Evolutionary conservation across 2,329 filamentous ascomycete species (phyloP).

Genomic region (Sclerotinia spermophila): DNA sequence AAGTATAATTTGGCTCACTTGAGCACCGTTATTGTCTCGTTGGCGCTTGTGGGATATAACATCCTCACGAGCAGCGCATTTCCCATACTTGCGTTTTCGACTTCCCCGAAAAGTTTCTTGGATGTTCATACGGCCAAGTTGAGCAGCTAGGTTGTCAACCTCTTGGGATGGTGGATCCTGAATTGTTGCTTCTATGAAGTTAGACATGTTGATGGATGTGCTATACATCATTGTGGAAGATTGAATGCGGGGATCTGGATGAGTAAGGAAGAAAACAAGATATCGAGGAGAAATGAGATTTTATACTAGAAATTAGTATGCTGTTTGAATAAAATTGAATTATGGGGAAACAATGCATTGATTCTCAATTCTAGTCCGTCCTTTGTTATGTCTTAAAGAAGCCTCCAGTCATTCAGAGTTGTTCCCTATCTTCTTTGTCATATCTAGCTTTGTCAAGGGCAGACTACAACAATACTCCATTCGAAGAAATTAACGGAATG

Average conservation of each 20-base stretch:
- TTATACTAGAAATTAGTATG: background rate
- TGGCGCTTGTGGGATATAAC: background rate
- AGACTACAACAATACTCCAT: background rate
- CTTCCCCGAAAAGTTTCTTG: too few relatives aligned
- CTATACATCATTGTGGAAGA: background rate
- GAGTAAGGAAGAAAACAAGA: background rate
- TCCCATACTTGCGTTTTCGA: background rate
- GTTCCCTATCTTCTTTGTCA: background rate
- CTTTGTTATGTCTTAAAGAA: background rate
- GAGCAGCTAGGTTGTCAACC: background rate
- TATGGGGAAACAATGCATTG: background rate
- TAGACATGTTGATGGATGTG: background rate
- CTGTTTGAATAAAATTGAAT: background rate
- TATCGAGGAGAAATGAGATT: background rate
- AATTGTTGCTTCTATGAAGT: background rate
- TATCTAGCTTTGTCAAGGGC: background rate
- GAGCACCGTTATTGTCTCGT: background rate
- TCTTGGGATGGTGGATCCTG: background rate
- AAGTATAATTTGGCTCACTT: background rate
- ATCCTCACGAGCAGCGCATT: too few relatives aligned
- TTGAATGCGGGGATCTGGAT: background rate
- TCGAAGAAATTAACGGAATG: background rate
- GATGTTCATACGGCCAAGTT: background rate
- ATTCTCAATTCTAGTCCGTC: background rate
- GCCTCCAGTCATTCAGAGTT: background rate